A percentile compares a stretch with the other conserved stretches of the same genome.
phyloP scores from a whole-genome alignment of 257 asterid species.

The Parsonsia alboflavescens region DNA sequence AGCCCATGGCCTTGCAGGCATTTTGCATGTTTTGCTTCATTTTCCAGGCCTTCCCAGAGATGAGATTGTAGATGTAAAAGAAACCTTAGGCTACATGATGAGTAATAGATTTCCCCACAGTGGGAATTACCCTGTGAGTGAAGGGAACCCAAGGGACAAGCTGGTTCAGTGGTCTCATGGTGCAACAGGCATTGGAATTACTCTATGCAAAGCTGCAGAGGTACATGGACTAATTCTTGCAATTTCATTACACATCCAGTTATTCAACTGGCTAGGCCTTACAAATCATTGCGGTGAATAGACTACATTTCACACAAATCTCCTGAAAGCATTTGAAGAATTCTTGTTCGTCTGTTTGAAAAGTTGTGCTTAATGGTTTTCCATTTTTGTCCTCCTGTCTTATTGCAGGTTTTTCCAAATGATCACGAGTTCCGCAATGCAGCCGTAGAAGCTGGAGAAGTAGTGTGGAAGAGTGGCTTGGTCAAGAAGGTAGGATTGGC shows the following conservation, averaged over 20 bases:
- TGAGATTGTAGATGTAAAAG: constrained; percentile 51
- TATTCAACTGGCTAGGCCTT: not conserved
- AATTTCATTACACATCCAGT: not conserved
- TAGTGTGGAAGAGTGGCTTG: constrained; percentile 75
- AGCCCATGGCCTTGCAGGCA: constrained; percentile 80
- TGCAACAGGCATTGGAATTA: constrained; percentile 63
- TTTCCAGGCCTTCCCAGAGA: constrained; percentile 35
- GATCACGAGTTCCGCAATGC: constrained; percentile 69
- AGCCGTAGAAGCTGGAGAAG: constrained; percentile 85
- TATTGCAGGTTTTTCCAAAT: constrained; percentile 42
- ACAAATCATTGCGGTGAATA: not conserved
- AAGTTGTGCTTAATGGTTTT: not conserved
- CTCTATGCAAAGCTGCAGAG: constrained; percentile 73
- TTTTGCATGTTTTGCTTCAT: constrained; percentile 59
- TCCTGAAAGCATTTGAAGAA: not conserved
- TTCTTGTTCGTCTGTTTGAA: not conserved
- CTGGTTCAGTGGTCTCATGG: constrained; percentile 90
- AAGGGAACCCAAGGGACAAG: constrained; percentile 71
- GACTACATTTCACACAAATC: not conserved
- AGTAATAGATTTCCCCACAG: constrained; percentile 63
- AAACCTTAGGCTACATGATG: constrained; percentile 75
- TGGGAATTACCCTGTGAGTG: constrained; percentile 79
- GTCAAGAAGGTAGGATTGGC: constrained; percentile 65
- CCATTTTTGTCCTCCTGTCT: not conserved
- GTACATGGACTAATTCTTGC: constrained; percentile 20